phyloP scores from a whole-genome alignment of 257 asterid genomes.

The Verbena officinalis region DNA sequence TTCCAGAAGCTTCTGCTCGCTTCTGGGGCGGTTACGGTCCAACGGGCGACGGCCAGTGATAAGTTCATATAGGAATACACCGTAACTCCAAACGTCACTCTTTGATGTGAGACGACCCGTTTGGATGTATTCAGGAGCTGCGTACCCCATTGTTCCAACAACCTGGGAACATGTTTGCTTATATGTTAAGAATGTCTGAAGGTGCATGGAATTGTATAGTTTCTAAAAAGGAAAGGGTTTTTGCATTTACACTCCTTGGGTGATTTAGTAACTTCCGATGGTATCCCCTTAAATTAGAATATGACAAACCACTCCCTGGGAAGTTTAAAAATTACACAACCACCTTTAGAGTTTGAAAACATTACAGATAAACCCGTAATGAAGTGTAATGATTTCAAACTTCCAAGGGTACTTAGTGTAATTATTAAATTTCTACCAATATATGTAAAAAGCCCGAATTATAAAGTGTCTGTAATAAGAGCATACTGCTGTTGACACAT shows the following conservation, averaged over 20 bases:
- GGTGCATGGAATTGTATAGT: neutral
- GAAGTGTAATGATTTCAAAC: no score
- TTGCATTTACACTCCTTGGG: no score
- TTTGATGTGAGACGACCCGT: conserved; percentile 91
- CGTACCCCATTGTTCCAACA: conserved; percentile 95
- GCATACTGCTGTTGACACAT: conserved; percentile 69
- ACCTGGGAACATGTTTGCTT: conserved; percentile 50
- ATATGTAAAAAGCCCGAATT: neutral
- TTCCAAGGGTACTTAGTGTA: no score
- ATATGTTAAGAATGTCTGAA: neutral
- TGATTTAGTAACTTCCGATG: no score
- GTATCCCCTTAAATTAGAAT: no score
- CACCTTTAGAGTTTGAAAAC: no score
- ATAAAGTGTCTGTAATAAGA: neutral
- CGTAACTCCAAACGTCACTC: conserved; percentile 95
- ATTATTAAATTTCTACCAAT: no score
- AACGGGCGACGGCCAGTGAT: conserved; percentile 89
- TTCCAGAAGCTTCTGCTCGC: conserved; percentile 86
- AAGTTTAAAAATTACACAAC: no score
- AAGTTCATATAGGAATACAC: conserved; percentile 90
- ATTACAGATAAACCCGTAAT: no score
- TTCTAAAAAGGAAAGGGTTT: no score
- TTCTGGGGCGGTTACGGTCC: conserved; percentile 80
- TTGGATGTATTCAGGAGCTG: conserved; percentile 93
- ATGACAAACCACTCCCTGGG: no score